Evolutionary conservation across 805 yeast genomes (phyloP).

Genomic region (Nakazawaea peltata): DNA sequence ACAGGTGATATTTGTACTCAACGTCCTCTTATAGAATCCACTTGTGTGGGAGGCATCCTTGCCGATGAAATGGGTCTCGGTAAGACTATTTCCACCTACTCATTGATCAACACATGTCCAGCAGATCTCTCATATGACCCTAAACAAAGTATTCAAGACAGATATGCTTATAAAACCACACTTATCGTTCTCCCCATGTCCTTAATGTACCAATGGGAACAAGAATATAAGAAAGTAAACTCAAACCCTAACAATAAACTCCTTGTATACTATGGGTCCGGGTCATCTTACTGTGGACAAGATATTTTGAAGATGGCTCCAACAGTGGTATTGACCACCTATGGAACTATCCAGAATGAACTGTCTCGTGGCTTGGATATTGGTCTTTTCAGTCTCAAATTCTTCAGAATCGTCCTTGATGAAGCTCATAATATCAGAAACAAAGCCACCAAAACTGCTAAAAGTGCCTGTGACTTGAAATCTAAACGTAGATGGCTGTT

Average conservation of each 20-base stretch:
- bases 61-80: constrained; percentile 99
- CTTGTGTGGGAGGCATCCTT: constrained; percentile 74
- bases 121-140: constrained; percentile 29
- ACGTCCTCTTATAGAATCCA: constrained; percentile 55
- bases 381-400: constrained; percentile 67
- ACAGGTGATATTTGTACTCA: constrained; percentile 70
- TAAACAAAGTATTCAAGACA: constrained; percentile 13
- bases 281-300: constrained; percentile 32
- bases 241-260: constrained; percentile 33
- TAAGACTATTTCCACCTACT: constrained; percentile 77
- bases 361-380: constrained; percentile 34
- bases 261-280: constrained; percentile 71
- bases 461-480: constrained; percentile 59
- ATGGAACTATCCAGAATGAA: constrained; percentile 80
- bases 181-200: constrained; percentile 88
- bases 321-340: constrained; percentile 70
- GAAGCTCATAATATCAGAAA: constrained; percentile 90
- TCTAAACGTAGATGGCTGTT: constrained; percentile 73
- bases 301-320: constrained; percentile 52
- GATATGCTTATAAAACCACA: constrained; percentile 66
- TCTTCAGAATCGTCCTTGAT: constrained; percentile 72
- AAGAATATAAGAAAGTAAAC: constrained; percentile 60
- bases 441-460: constrained; percentile 68
- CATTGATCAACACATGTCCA: constrained; percentile 63
- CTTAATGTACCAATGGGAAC: constrained; percentile 83